Evolutionary conservation across 306 rosid genomes (phyloP), one percentile per base, ranked within the genome.

Genomic region (Begonia masoniana): DNA sequence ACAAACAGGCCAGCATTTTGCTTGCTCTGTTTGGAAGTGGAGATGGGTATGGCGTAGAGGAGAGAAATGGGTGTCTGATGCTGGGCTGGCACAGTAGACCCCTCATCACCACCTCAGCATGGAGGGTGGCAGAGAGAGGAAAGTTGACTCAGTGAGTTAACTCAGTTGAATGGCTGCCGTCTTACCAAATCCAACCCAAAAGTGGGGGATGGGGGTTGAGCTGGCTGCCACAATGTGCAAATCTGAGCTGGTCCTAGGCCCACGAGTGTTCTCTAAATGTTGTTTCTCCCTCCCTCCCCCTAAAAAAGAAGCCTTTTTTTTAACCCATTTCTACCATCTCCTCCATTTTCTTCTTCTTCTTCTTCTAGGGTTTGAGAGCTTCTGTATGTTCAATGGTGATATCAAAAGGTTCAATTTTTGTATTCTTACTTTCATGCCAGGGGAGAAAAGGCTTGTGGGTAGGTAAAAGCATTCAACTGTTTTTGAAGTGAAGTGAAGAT

Each of bases 41-140:
- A 2, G 93, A 86, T 56, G 99, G 99, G 9, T 91, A 91, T 10
- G 68, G 75, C 7, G 99, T 91, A 50, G 96, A 86, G 43, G 99
- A 91, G 64, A 91, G 77, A 45, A 53, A 62, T 14, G 99, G 99
- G 2, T 86, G 76, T 47, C 61, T 86, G 23, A 79, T 76, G 86
- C 62, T 91, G 12, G 93, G 95, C 6, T 86, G 99, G 99, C 96
- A 91, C 51, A 86, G 92, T 6, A 73, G 99, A 41, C 93, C 99
- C 0, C 73, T 91, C 60, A 91, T 91, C 45, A 76, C 94, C 16
- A 81, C 99, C 2, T 91, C 96, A 1, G 99, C 94, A 0, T 91
- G 99, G 99, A 62, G 66, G 70, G 84, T 82, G 56, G 76, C 58
- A 0, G 4, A 13, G 15, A 69, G 62, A 14, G 9, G 75, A 48